These are phyloP conservation scores for Suillus lakei DNA, from an alignment of 768 basidiomycete genomes.

Conservation along the genomic window DNA sequence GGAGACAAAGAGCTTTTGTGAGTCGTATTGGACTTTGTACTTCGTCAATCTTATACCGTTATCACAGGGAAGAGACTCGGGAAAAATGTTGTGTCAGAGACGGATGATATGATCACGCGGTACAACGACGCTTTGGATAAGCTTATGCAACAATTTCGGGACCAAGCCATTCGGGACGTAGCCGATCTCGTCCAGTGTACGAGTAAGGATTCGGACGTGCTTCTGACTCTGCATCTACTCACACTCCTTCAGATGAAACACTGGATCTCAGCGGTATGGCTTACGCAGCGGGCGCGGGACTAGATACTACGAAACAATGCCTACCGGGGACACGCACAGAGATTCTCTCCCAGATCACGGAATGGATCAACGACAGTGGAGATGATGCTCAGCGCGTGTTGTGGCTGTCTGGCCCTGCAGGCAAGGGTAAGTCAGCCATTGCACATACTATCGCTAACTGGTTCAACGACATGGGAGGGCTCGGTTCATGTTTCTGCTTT, in stretches of 20 bases:
- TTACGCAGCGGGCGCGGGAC: slow-evolving; percentile 8
- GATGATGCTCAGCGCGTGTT: slow-evolving; percentile 10
- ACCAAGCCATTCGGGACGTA: background rate
- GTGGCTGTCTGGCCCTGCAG: slow-evolving; percentile 19
- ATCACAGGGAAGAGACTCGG: slow-evolving; percentile 1
- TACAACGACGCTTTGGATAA: background rate
- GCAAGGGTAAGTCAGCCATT: slow-evolving; percentile 37
- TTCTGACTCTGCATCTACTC: background rate
- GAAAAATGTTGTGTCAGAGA: background rate
- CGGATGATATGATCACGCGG: background rate
- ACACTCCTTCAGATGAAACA: background rate
- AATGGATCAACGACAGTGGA: slow-evolving; percentile 15
- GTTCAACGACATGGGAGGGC: slow-evolving; percentile 15
- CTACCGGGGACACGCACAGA: slow-evolving; percentile 19
- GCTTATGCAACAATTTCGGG: slow-evolving; percentile 7
- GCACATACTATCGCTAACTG: slow-evolving; percentile 21
- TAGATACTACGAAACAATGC: slow-evolving; percentile 11
- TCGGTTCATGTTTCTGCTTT: slow-evolving; percentile 27
- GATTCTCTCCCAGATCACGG: slow-evolving; percentile 19
- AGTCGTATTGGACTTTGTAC: background rate
- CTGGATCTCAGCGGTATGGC: slow-evolving; percentile 5
- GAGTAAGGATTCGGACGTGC: background rate
- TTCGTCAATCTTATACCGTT: background rate
- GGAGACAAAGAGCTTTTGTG: slow-evolving; percentile 24
- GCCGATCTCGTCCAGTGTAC: background rate